A percentile compares a stretch with the other conserved stretches of the same genome.
Conservation (phyloP, 208 protist species). For the Crithidia thermophila region DNA sequence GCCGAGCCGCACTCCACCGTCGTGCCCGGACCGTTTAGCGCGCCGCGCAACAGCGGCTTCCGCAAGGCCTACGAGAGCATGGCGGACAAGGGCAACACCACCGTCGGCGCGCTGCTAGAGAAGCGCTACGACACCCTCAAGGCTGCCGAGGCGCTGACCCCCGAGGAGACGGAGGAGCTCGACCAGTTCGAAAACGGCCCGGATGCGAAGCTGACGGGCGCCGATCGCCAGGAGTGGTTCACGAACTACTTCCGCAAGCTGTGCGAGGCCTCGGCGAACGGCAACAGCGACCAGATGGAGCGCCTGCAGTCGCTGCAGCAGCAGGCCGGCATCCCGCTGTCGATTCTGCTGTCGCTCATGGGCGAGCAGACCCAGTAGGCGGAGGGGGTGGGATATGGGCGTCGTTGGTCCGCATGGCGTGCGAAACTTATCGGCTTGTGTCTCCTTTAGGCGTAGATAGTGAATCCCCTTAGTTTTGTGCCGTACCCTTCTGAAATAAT, state of each 20-base stretch:
- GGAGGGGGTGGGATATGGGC: no score
- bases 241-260: constrained; percentile 61
- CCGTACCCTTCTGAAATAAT: no score
- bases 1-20: constrained; percentile 63
- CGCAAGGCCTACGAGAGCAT: constrained; percentile 87
- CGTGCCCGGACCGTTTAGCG: constrained; percentile 82
- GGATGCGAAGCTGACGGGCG: constrained; percentile 40
- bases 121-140: constrained; percentile 78
- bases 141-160: constrained; percentile 37
- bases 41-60: constrained; percentile 73
- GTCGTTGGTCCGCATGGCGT: no score
- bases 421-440: no score
- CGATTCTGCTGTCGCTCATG: constrained; percentile 79
- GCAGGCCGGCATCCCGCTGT: constrained; percentile 84
- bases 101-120: constrained; percentile 77
- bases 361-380: constrained; percentile 49
- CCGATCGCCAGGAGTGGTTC: constrained; percentile 76
- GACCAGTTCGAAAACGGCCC: constrained; percentile 60
- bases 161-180: constrained; percentile 63
- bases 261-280: constrained; percentile 35
- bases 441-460: no score
- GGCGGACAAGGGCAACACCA: constrained; percentile 70
- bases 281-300: constrained; percentile 69
- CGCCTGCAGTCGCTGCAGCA: constrained; percentile 84
- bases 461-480: no score